phyloP scores from a whole-genome alignment of 2,329 filamentous ascomycete genomes.

The Periconia digitata region DNA sequence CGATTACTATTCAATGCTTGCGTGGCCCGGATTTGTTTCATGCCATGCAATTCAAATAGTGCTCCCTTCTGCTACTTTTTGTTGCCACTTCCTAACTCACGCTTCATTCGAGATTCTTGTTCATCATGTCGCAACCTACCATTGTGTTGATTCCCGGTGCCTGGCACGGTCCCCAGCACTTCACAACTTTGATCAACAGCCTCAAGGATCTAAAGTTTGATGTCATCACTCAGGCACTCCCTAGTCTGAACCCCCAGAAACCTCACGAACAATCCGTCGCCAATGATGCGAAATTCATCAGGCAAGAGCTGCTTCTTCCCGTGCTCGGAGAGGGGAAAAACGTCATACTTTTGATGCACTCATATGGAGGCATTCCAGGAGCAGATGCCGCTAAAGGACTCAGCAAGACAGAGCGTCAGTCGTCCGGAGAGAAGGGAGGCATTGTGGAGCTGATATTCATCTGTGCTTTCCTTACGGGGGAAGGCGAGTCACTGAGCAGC shows the following conservation, averaged over 20 bases:
- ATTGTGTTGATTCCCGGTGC: not conserved
- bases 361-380: constrained; percentile 12
- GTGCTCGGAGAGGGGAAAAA: constrained; percentile 8
- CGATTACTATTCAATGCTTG: no score
- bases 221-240: not conserved
- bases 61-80: no score
- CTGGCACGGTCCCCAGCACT: not conserved
- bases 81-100: no score
- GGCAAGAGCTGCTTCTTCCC: constrained; percentile 1
- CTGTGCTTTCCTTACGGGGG: not conserved
- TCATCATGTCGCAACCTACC: not conserved
- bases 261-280: not conserved
- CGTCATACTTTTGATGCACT: constrained; percentile 12
- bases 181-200: not conserved
- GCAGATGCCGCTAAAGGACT: constrained; percentile 5
- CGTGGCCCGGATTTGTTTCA: no score
- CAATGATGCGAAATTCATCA: not conserved
- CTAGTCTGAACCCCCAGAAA: not conserved
- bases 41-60: no score
- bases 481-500: not conserved
- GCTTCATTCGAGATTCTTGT: no score
- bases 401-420: constrained; percentile 5
- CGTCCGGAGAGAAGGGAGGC: constrained; percentile 3
- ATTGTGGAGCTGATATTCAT: constrained; percentile 6
- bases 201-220: not conserved